Conservation (phyloP, 352 stramenopile genomes). For the Phytopythium aichiense region DNA sequence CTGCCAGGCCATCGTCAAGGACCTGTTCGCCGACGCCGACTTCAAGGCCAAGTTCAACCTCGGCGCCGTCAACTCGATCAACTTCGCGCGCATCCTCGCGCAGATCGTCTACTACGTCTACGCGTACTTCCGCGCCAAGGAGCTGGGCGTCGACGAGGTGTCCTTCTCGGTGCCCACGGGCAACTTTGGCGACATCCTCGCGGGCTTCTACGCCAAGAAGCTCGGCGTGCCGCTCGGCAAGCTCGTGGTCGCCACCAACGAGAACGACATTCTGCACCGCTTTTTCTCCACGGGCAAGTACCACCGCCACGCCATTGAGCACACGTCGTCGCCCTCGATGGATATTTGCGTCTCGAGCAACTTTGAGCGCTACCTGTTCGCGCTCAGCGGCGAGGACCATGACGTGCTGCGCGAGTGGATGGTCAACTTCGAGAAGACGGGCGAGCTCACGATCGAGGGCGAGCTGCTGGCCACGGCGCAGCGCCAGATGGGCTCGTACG, state of each 20-base stretch:
- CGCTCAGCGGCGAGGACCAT: slow-evolving; percentile 92
- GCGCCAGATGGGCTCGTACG: slow-evolving; percentile 92
- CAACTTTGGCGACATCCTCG: slow-evolving; percentile 99
- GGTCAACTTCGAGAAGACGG: slow-evolving; percentile 93
- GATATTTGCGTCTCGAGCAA: slow-evolving; percentile 99
- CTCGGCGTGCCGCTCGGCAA: slow-evolving; percentile 93
- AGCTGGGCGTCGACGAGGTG: slow-evolving; percentile 67
- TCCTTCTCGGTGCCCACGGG: slow-evolving; percentile 97
- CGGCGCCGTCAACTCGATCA: slow-evolving; percentile 99
- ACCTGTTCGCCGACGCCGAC: slow-evolving; percentile 91
- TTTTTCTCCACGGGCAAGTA: slow-evolving; percentile 98
- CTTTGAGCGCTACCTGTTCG: slow-evolving; percentile 99
- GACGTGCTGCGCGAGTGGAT: slow-evolving; percentile 92
- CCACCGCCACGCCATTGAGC: slow-evolving; percentile 88
- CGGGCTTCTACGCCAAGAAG: slow-evolving; percentile 96
- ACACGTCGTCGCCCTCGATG: slow-evolving; percentile 97
- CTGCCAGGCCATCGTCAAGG: slow-evolving; percentile 99
- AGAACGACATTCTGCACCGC: slow-evolving; percentile 98
- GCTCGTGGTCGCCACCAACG: slow-evolving; percentile 98
- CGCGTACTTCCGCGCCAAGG: slow-evolving; percentile 91
- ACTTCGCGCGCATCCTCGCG: slow-evolving; percentile 98
- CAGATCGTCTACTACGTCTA: slow-evolving; percentile 99
- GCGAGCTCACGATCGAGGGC: slow-evolving; percentile 91
- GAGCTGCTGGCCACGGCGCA: slow-evolving; percentile 89
- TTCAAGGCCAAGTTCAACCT: slow-evolving; percentile 94